Evolutionary conservation across 73 alveolate species (phyloP).

Genomic region (Diophrys appendiculata): DNA sequence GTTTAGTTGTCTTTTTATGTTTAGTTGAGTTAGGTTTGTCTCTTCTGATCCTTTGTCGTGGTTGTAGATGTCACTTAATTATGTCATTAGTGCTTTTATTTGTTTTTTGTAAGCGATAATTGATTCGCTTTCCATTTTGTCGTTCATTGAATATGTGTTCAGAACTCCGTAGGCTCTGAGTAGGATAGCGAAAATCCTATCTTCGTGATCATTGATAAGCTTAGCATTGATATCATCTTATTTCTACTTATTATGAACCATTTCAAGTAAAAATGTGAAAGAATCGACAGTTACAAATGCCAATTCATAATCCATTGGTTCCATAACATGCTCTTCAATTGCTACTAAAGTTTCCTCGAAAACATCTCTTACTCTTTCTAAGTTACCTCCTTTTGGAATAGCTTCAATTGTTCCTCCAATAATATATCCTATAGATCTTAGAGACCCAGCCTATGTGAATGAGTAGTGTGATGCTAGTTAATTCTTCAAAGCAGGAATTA

Average conservation of each 20-base stretch:
- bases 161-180: conserved; percentile 32
- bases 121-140: no score
- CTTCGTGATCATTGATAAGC: conserved; percentile 1
- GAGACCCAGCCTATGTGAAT: conserved; percentile 52
- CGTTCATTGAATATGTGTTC: neutral
- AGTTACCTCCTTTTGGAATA: conserved; percentile 27
- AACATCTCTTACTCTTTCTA: conserved; percentile 10
- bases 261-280: conserved; percentile 9
- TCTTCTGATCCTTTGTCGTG: no score
- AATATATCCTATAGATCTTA: conserved; percentile 45
- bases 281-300: conserved; percentile 27
- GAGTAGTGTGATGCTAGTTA: conserved; percentile 36
- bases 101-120: no score
- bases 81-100: no score
- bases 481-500: conserved; percentile 35
- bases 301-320: conserved; percentile 44
- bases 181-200: conserved; percentile 16
- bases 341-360: conserved; percentile 12
- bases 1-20: no score
- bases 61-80: no score
- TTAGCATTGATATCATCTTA: conserved; percentile 21
- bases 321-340: conserved; percentile 38
- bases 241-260: conserved; percentile 4
- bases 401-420: conserved; percentile 48
- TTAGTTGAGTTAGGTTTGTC: no score